A percentile compares a stretch with the other conserved stretches of the same genome.
phyloP scores from a whole-genome alignment of 169 alveolate genomes.

The Eimeria maxima region DNA sequence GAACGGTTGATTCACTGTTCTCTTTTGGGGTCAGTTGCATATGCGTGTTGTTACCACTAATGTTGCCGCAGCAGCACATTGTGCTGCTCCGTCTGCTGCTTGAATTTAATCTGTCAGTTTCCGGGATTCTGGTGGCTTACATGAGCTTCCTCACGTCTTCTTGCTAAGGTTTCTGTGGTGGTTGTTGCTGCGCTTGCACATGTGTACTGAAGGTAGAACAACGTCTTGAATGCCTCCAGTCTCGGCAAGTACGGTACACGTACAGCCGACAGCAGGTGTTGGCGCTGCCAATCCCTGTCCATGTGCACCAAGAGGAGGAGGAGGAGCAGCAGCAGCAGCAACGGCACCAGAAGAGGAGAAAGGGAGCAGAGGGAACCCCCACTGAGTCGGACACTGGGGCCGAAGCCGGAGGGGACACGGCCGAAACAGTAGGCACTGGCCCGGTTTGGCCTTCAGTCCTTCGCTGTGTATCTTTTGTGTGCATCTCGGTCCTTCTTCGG shows the following conservation, averaged over 20 bases:
- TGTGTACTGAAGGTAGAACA: slow-evolving; percentile 79
- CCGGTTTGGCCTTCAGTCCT: neutral
- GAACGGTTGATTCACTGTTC: slow-evolving; percentile 67
- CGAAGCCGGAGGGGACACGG: slow-evolving; percentile 29
- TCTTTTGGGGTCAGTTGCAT: slow-evolving; percentile 74
- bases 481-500: neutral
- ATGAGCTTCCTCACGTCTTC: neutral
- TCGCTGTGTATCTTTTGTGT: neutral
- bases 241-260: slow-evolving; percentile 79
- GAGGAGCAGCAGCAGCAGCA: slow-evolving; percentile 65
- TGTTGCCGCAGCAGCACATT: slow-evolving; percentile 18
- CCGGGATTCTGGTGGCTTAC: too few species aligned
- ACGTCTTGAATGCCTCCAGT: slow-evolving; percentile 68
- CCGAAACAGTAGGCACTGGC: slow-evolving; percentile 25
- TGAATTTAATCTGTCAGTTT: neutral
- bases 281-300: slow-evolving; percentile 75
- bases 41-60: neutral
- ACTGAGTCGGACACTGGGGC: slow-evolving; percentile 54
- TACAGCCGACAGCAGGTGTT: slow-evolving; percentile 77
- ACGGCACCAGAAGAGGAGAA: slow-evolving; percentile 74
- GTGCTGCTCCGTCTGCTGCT: slow-evolving; percentile 9
- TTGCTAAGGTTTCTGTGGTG: neutral
- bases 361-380: slow-evolving; percentile 67
- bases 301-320: slow-evolving; percentile 61
- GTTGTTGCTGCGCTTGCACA: neutral